phyloP scores from a whole-genome alignment of 179 eudicot genomes.

The Spinacia oleracea region DNA sequence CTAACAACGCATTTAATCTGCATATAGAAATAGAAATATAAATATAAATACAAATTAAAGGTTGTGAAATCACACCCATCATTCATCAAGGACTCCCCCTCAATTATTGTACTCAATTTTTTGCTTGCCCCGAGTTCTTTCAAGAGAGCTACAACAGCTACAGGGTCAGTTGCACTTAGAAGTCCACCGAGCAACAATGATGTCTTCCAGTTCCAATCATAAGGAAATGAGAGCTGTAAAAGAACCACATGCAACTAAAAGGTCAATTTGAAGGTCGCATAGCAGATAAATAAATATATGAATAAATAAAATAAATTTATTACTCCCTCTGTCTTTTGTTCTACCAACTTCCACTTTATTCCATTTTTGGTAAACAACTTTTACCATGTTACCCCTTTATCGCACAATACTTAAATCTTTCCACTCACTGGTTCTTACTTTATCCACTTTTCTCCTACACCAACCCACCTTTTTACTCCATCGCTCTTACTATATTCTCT shows the following conservation, averaged over 20 bases:
- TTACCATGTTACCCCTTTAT: too few relatives aligned
- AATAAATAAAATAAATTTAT: too few relatives aligned
- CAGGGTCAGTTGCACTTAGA: conserved; percentile 98
- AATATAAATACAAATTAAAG: conserved; percentile 6
- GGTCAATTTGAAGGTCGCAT: conserved; percentile 13
- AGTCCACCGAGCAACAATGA: conserved; percentile 94
- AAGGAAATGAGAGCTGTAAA: conserved; percentile 76
- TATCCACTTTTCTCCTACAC: too few relatives aligned
- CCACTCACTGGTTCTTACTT: too few relatives aligned
- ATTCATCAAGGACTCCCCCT: conserved; percentile 98
- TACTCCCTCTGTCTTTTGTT: too few relatives aligned
- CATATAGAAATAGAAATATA: too few relatives aligned
- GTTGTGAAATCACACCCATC: conserved; percentile 62
- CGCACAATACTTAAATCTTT: too few relatives aligned
- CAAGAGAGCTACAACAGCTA: conserved; percentile 92
- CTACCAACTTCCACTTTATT: too few relatives aligned
- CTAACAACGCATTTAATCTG: background rate
- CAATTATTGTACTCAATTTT: conserved; percentile 88
- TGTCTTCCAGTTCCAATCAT: conserved; percentile 89
- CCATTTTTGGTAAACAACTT: too few relatives aligned
- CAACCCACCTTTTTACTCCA: too few relatives aligned
- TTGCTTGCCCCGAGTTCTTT: conserved; percentile 99
- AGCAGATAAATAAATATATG: too few relatives aligned
- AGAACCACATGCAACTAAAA: background rate
- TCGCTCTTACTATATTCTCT: too few relatives aligned